A percentile compares a stretch with the other conserved stretches of the same genome.
Evolutionary conservation across 768 basidiomycete genomes (phyloP).

Genomic region (Russula virescens): DNA sequence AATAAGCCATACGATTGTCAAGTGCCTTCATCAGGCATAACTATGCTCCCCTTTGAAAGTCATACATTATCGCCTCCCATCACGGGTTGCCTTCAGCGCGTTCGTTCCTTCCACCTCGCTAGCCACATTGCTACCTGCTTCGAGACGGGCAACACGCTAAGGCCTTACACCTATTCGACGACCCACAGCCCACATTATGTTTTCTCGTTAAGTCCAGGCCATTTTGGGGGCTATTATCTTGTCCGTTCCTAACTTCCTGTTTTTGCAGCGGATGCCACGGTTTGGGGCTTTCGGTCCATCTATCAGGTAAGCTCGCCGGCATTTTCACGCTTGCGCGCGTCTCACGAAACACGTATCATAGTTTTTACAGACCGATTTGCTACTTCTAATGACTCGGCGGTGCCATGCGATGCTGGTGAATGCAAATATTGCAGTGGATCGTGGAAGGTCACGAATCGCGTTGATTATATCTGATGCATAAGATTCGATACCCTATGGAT

Average conservation of each 20-base stretch:
- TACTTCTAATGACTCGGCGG: no score
- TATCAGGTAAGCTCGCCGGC: conserved; percentile 40
- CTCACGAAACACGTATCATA: no score
- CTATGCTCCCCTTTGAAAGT: not conserved
- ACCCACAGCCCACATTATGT: not conserved
- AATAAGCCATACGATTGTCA: conserved; percentile 1
- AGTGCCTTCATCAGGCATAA: not conserved
- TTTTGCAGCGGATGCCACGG: conserved; percentile 39
- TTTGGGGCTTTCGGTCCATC: conserved; percentile 49
- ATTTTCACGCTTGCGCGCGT: no score
- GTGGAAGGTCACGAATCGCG: conserved; percentile 47
- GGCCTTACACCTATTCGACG: not conserved
- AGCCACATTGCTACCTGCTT: conserved; percentile 3
- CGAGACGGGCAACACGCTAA: not conserved
- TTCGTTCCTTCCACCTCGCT: not conserved
- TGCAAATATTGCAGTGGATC: conserved; percentile 55
- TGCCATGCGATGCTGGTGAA: no score
- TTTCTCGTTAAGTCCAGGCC: not conserved
- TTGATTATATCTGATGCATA: conserved; percentile 60
- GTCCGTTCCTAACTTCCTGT: conserved; percentile 25
- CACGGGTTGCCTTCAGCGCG: no score
- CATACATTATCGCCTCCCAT: not conserved
- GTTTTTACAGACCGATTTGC: no score
- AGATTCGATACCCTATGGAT: conserved; percentile 59
- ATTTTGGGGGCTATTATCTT: conserved; percentile 1